phyloP scores from a whole-genome alignment of 805 yeast species.

The Zygoascus biomembranicola region DNA sequence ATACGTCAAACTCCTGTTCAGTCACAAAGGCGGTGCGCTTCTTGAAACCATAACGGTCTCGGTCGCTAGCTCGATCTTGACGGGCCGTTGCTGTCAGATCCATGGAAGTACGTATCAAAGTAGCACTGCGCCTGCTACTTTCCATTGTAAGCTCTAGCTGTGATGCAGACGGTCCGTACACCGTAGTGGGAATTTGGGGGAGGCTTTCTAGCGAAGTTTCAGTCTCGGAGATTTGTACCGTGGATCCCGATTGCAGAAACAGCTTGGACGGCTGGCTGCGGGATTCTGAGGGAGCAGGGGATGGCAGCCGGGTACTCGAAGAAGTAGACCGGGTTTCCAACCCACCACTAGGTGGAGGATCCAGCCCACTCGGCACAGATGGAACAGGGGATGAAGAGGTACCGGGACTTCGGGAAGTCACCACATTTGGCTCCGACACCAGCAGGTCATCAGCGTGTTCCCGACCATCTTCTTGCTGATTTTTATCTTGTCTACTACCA shows the following conservation, averaged over 20 bases:
- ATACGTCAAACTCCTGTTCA: slow-evolving; percentile 51
- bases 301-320: no score
- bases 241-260: not conserved
- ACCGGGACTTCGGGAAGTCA: no score
- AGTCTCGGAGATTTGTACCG: not conserved
- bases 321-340: no score
- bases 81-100: slow-evolving; percentile 7
- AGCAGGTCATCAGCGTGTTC: no score
- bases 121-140: slow-evolving; percentile 3
- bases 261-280: not conserved
- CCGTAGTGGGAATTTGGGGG: not conserved
- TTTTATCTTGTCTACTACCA: no score
- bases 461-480: no score
- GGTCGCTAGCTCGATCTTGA: not conserved
- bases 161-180: not conserved
- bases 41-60: slow-evolving; percentile 84
- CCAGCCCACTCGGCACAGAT: no score
- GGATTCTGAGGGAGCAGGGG: no score
- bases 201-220: not conserved
- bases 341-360: no score
- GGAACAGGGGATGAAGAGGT: no score
- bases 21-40: slow-evolving; percentile 51
- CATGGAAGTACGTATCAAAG: slow-evolving; percentile 12
- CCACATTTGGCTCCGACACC: no score
- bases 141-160: not conserved